phyloP scores from a whole-genome alignment of 768 basidiomycete genomes.

The Tephrocybe sp. region DNA sequence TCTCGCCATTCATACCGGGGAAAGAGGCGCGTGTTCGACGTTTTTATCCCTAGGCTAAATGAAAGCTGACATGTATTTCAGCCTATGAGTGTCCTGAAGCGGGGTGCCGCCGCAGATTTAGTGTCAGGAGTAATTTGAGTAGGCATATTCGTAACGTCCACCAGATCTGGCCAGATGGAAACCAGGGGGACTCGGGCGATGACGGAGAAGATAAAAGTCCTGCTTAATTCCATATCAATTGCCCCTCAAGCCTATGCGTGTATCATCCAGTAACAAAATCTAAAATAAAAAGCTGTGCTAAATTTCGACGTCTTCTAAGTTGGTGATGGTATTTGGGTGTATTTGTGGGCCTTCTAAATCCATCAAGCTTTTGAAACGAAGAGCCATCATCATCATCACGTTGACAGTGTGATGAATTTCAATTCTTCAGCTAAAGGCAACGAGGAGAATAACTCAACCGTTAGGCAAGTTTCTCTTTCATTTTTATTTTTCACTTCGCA shows the following conservation, averaged over 20 bases:
- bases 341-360: no score
- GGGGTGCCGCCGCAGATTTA: conserved; percentile 64
- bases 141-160: conserved; percentile 49
- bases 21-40: conserved; percentile 18
- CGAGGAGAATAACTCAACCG: no score
- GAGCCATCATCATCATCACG: no score
- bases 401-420: no score
- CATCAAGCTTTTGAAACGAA: no score
- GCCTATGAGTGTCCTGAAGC: conserved; percentile 61
- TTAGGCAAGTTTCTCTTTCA: conserved; percentile 1
- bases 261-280: neutral
- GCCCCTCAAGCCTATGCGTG: neutral
- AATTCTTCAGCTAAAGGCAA: no score
- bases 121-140: conserved; percentile 70
- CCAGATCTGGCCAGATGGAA: conserved; percentile 19
- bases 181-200: conserved; percentile 18
- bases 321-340: no score
- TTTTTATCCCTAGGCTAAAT: conserved; percentile 3
- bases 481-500: no score
- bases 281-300: no score
- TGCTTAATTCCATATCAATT: conserved; percentile 1
- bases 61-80: conserved; percentile 20
- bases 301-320: no score
- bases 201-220: conserved; percentile 11
- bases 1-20: conserved; percentile 22